Evolutionary conservation across 202 grass and related monocot genomes (phyloP), one percentile per base, ranked within the genome.

Genomic region (Panicum virgatum): DNA sequence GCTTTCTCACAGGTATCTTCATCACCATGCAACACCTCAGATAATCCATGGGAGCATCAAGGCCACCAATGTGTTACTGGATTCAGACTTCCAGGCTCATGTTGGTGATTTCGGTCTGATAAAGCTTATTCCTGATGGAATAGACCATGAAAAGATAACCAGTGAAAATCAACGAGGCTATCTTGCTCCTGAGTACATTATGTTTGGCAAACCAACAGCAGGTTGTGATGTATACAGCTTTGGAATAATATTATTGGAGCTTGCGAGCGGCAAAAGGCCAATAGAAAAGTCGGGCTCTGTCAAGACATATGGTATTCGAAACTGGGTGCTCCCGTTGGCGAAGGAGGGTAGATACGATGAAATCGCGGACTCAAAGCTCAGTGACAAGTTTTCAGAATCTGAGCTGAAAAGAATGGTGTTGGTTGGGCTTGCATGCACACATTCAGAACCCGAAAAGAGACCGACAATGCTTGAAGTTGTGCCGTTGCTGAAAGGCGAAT

Each of bases 201-300:
- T 89, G 80, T 89, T 81, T 71, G 91, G 85, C 48, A 91, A 97
- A 29, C 88, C 86, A 58, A 91, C 91, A 4, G 15, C 40, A 75
- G 82, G 86, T 36, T 97, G 84, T 62, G 94, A 97, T 68, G 76
- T 93, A 16, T 97, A 93, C 39, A 97, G 94, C 79, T 97, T 97
- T 48, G 91, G 94, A 20, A 80, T 91, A 62, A 76, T 97, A 54
- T 84, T 96, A 0, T 46, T 97, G 78, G 94, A 97, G 76, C 80
- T 97, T 5, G 23, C 71, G 57, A 97, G 91, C 66, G 94, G 91
- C 69, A 91, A 75, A 87, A 93, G 73, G 66, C 86, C 94, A 46
- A 75, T 88, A 47, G 83, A 87, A 77, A 86, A 86, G 62, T 66
- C 86, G 4, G 84, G 69, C 39, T 67, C 84, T 19, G 63, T 56